Base-by-base conservation (phyloP, 345 rosid species). In the Psidium friedrichsthalianum region DNA sequence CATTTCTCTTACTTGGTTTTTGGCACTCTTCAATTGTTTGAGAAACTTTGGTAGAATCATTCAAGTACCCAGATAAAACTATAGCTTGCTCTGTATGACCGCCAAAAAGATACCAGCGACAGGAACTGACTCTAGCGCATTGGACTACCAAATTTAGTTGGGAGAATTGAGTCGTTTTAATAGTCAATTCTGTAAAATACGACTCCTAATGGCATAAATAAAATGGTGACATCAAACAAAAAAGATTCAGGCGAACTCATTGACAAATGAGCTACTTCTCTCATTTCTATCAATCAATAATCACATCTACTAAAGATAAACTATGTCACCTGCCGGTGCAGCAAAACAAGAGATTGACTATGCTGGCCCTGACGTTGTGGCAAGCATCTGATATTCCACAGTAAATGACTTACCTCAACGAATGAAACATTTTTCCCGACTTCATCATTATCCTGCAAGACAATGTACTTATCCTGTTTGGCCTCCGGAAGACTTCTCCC, bases 331-430 rank as follows among this genome's bases (percentile, higher is more conserved):
- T 27, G 40, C 74, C 40, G 14, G 40, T 7, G 74, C 40, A 21
- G 3, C 74, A 1, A 2, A 27, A 0, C 21, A 27, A 27, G 0
- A 14, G 20, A 27, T 0, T 27, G 40, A 61, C 0, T 3, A 61
- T 20, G 5, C 5, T 61, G n/a, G 20, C 40, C 0, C 32, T 58
- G 69, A n/a, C n/a, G 69, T 58, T 56, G 59, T 22, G 59, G 59
- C 59, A 56, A 56, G 59, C 12, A 56, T 56, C 59, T 3, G 27
- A 9, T 22, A 22, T 22, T 56, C 59, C 3, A n/a, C 22, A 22
- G n/a, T 11, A n/a, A 56, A 8, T 24, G 12, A 56, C 59, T 22
- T 56, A 9, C 59, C 59, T 56, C 59, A 56, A 56, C 3, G 5
- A 56, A 8, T 56, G 59, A n/a, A 56, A 11, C 22, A 5, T 22